Base-by-base conservation (phyloP, 306 rosid genomes). In the Arachis stenosperma region DNA sequence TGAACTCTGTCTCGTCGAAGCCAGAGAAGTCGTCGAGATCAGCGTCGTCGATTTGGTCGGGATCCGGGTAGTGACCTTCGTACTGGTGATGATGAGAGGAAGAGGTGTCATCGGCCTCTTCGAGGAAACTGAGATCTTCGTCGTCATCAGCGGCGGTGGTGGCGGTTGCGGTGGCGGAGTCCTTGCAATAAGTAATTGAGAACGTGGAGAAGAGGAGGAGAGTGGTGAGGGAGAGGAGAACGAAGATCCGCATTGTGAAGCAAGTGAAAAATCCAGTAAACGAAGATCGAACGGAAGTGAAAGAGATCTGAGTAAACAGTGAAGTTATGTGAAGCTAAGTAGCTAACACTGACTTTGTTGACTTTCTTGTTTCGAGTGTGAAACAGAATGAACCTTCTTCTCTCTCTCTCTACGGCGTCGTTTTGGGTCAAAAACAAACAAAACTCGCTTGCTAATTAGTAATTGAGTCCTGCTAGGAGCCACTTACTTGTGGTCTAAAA, bases 51-150 rank as follows among this genome's bases (percentile, higher is more conserved):
- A 52, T n/a, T 52, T 52, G 57, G 57, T 52, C 57, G 14, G 57
- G 57, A 52, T 52, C 57, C 9, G 57, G 57, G 7, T 60, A 74
- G 6, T 80, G 73, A 17, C 67, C 86, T 13, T 85, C 84, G 37
- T 67, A 37, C 14, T 46, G n/a, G 54, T 57, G n/a, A 64, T 56
- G 74, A 29, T 42, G 3, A 3, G 65, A 5, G 15, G 74, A 5
- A 56, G 81, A 47, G 47, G 68, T 59, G 59, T 53, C 90, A 8
- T 78, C 85, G 12, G 88, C 70, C 62, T 93, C 98, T 8, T 91
- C 98, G 22, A 95, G 96, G 79, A 91, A 91, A 74, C 90, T 88
- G 83, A 95, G 97, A 80, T 95, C 99, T 56, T 91, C 99, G 0
- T 89, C 91, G 60, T 80, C 88, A 70, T 81, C 88, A 69, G 79